A percentile compares a stretch with the other conserved stretches of the same genome.
Conservation (phyloP, 352 stramenopile species). For the Phytophthora parvispora region DNA sequence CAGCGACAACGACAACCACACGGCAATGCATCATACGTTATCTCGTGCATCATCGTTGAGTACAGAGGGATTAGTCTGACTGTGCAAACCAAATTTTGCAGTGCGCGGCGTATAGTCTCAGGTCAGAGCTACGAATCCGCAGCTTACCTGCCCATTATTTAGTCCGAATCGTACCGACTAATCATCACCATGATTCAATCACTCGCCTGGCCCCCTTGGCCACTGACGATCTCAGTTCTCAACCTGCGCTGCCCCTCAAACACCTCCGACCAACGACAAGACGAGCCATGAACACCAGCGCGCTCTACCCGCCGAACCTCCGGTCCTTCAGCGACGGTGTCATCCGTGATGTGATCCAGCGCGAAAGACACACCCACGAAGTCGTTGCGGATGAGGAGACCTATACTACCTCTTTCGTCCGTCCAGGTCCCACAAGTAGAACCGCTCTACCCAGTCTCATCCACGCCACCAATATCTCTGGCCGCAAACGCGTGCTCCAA, state of each 20-base stretch:
- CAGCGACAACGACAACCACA: no score
- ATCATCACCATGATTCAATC: constrained; percentile 2
- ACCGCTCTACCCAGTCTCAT: neutral
- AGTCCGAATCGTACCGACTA: neutral
- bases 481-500: no score
- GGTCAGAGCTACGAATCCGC: neutral
- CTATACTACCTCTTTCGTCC: no score
- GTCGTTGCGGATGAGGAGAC: no score
- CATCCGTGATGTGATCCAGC: constrained; percentile 3
- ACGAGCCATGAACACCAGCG: constrained; percentile 7
- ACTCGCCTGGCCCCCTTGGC: no score
- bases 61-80: no score
- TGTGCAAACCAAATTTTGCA: no score
- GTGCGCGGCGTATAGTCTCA: constrained; percentile 10
- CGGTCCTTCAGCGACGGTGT: constrained; percentile 5
- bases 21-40: no score
- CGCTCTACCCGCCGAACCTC: constrained; percentile 6
- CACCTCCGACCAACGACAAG: neutral
- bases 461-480: no score
- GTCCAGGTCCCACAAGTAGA: no score
- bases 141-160: neutral
- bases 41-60: no score
- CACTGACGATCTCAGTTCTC: neutral
- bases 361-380: neutral
- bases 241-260: neutral